These are phyloP conservation scores for Pouteria campechiana DNA, from an alignment of 179 eudicot genomes.

Conservation along the genomic window DNA sequence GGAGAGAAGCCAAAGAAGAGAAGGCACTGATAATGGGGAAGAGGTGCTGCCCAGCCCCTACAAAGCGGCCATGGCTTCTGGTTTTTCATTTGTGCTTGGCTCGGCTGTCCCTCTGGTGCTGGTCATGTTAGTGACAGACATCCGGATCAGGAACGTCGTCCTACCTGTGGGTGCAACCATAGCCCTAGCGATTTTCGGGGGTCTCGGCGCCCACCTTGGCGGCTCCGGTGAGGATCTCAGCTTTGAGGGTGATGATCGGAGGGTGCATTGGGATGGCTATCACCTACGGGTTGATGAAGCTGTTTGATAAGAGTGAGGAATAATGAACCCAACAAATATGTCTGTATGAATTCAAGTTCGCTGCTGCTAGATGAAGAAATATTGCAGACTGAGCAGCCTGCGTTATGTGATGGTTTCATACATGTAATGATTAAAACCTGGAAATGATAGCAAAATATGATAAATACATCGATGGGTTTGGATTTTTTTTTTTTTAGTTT, in stretches of 20 bases:
- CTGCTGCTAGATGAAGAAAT: no score
- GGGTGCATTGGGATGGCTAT: conserved; percentile 66
- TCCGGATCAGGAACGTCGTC: conserved; percentile 11
- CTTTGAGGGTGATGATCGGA: conserved; percentile 43
- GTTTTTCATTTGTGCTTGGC: conserved; percentile 25
- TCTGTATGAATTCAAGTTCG: no score
- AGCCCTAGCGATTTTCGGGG: conserved; percentile 51
- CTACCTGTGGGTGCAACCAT: conserved; percentile 29
- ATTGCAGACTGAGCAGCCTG: no score
- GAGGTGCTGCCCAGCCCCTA: conserved; percentile 24
- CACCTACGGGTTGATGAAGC: conserved; percentile 53
- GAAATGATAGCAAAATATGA: no score
- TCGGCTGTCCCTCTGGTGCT: conserved; percentile 19
- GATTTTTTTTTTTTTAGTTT: no score
- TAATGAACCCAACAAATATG: no score
- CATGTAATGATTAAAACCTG: no score
- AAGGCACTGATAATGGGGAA: background rate
- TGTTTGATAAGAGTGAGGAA: conserved; percentile 14
- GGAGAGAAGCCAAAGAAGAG: background rate
- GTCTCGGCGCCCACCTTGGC: conserved; percentile 42
- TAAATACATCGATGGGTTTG: no score
- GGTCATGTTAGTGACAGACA: conserved; percentile 8
- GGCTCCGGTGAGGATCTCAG: conserved; percentile 25
- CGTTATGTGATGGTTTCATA: no score
- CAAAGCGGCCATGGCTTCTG: conserved; percentile 28